These are phyloP conservation scores for Cystobasidium tubakii DNA, from an alignment of 768 basidiomycete genomes.

Conservation along the genomic window DNA sequence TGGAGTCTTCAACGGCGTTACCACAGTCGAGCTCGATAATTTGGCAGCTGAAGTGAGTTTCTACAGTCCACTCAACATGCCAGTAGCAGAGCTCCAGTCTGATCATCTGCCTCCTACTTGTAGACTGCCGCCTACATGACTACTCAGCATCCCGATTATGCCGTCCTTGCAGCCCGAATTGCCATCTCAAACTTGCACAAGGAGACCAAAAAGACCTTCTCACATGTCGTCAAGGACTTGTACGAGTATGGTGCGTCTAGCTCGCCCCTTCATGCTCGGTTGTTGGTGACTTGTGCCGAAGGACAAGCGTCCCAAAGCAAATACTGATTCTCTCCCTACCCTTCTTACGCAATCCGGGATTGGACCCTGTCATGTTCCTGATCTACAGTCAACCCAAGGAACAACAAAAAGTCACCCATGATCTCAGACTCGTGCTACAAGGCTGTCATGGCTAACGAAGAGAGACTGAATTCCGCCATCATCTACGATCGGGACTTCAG, in stretches of 20 bases:
- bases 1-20: slow-evolving; percentile 91
- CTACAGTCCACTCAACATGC: neutral
- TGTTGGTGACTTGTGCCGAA: too few species aligned
- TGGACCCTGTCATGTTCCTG: neutral
- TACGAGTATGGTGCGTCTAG: slow-evolving; percentile 71
- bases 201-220: slow-evolving; percentile 96
- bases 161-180: slow-evolving; percentile 94
- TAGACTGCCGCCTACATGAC: slow-evolving; percentile 94
- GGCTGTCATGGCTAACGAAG: slow-evolving; percentile 71
- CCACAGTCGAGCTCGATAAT: slow-evolving; percentile 85
- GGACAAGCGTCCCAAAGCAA: too few species aligned
- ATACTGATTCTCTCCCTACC: neutral
- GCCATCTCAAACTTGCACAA: slow-evolving; percentile 99
- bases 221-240: slow-evolving; percentile 81
- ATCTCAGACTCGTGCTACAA: slow-evolving; percentile 83
- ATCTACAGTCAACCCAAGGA: slow-evolving; percentile 82
- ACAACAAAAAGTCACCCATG: slow-evolving; percentile 75
- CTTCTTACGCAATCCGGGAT: too few species aligned
- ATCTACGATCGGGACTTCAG: slow-evolving; percentile 98
- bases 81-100: neutral
- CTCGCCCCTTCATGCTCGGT: too few species aligned
- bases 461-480: slow-evolving; percentile 80
- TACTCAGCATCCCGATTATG: slow-evolving; percentile 70
- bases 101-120: neutral
- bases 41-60: slow-evolving; percentile 56